These are phyloP conservation scores for Bifiguratus adelaidae DNA, from an alignment of 192 early-diverging fungal species.

Conservation along the genomic window DNA sequence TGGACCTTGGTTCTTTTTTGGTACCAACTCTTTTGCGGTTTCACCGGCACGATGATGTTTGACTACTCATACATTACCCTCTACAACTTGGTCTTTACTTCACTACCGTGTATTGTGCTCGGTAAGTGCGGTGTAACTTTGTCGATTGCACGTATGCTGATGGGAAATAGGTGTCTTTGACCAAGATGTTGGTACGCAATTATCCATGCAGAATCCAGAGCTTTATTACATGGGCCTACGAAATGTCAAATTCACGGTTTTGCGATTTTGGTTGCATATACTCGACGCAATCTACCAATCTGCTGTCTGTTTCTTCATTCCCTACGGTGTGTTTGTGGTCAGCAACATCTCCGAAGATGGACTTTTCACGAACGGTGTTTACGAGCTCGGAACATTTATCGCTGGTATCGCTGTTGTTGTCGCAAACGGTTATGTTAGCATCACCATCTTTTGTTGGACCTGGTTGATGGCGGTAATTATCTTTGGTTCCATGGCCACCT, in stretches of 20 bases:
- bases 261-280: slow-evolving; percentile 67
- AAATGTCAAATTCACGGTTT: slow-evolving; percentile 58
- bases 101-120: slow-evolving; percentile 63
- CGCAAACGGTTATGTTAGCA: slow-evolving; percentile 68
- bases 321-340: slow-evolving; percentile 37
- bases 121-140: slow-evolving; percentile 14
- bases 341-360: slow-evolving; percentile 24
- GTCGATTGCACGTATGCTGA: not conserved
- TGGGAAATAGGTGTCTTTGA: slow-evolving; percentile 66
- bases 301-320: slow-evolving; percentile 52
- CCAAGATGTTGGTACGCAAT: slow-evolving; percentile 63
- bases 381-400: slow-evolving; percentile 60
- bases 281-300: slow-evolving; percentile 67
- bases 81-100: slow-evolving; percentile 82
- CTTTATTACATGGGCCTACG: slow-evolving; percentile 70
- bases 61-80: slow-evolving; percentile 86
- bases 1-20: slow-evolving; percentile 84
- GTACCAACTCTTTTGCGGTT: slow-evolving; percentile 85
- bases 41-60: slow-evolving; percentile 67
- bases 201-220: slow-evolving; percentile 60
- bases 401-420: slow-evolving; percentile 61
- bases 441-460: slow-evolving; percentile 67
- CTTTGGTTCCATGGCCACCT: slow-evolving; percentile 33
- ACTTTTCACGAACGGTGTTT: slow-evolving; percentile 38
- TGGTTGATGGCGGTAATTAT: slow-evolving; percentile 49